Evolutionary conservation across 495 filamentous ascomycete genomes (phyloP), one percentile per base, ranked within the genome.

Genomic region (Parathielavia appendiculata): DNA sequence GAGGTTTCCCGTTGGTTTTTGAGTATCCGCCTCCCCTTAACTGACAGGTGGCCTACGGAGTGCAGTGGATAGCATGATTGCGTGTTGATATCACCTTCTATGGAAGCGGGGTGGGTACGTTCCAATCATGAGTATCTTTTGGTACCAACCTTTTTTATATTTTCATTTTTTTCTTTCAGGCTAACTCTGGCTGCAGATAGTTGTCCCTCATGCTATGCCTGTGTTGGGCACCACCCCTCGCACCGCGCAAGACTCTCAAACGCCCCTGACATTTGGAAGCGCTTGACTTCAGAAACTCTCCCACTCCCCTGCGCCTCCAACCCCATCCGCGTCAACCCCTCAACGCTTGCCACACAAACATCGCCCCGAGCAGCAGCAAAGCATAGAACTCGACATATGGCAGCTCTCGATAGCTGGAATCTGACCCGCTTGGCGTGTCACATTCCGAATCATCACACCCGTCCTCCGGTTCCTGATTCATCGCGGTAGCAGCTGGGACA

Each of bases 341-440:
- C 17, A 61, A 38, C 5, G 62, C 50, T 39, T 58, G 55, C 39
- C 22, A 5, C 20, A 55, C 0, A 40, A 59, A 61, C 19, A 53
- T 16, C 32, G 39, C 10, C 0, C 62, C 58, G 13, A 48, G 39
- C 22, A 56, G 8, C 23, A 30, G 35, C 55, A 61, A 22, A 40
- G 17, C 56, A 16, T 38, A 22, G 1, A 60, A 10, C 35, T 26
- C 62, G 8, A 34, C 13, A 3, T 7, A 2, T 13, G 44, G 16
- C 38, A 58, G 23, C 41, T 38, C 20, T 4, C 45, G 35, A 32
- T 56, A 54, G 12, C 35, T 52, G 13, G 43, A 20, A 1, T 38
- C 58, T 35, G 10, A 1, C 19, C 38, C 52, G 3, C 5, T 43
- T 34, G 38, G 32, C 53, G 36, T 41, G 41, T 20, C 43, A 32